A percentile compares a stretch with the other conserved stretches of the same genome.
phyloP scores from a whole-genome alignment of 1,284 basidiomycete species.

The Pseudozyma hubeiensis region DNA sequence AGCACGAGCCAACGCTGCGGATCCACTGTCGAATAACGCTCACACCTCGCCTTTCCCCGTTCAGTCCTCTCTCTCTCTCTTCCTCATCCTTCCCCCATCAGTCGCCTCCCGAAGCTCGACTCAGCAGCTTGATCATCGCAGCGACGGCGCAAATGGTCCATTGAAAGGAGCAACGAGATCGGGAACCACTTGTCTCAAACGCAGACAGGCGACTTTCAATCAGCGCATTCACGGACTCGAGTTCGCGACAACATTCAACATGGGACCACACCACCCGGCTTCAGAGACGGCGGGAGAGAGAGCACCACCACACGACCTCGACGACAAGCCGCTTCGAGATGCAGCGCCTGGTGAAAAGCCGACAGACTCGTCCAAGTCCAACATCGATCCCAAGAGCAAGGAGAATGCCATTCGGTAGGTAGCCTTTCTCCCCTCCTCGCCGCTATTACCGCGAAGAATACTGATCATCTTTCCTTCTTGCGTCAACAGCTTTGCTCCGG shows the following conservation, averaged over 20 bases:
- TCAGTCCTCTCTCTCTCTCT: neutral
- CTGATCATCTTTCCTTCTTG: neutral
- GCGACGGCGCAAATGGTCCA: too few relatives aligned
- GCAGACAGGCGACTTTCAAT: too few relatives aligned
- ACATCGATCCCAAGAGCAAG: slow-evolving; percentile 23
- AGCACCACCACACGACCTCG: slow-evolving; percentile 30
- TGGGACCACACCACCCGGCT: slow-evolving; percentile 39
- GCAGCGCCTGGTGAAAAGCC: neutral
- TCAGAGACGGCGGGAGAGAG: slow-evolving; percentile 42
- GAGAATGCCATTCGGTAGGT: slow-evolving; percentile 39
- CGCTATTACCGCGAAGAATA: neutral
- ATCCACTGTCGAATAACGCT: neutral
- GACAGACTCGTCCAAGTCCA: slow-evolving; percentile 1
- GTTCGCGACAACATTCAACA: slow-evolving; percentile 4
- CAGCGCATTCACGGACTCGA: neutral
- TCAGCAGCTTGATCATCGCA: neutral
- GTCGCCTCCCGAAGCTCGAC: neutral
- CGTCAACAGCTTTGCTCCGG: slow-evolving; percentile 54
- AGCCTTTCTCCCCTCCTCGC: neutral
- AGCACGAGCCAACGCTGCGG: slow-evolving; percentile 19
- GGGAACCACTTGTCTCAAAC: too few relatives aligned
- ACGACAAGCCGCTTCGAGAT: slow-evolving; percentile 10
- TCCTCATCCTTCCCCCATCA: neutral
- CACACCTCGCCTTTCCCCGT: too few relatives aligned
- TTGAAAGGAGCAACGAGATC: too few relatives aligned